These are phyloP conservation scores for Camelina laxa DNA, from an alignment of 345 rosid genomes.

Conservation along the genomic window DNA sequence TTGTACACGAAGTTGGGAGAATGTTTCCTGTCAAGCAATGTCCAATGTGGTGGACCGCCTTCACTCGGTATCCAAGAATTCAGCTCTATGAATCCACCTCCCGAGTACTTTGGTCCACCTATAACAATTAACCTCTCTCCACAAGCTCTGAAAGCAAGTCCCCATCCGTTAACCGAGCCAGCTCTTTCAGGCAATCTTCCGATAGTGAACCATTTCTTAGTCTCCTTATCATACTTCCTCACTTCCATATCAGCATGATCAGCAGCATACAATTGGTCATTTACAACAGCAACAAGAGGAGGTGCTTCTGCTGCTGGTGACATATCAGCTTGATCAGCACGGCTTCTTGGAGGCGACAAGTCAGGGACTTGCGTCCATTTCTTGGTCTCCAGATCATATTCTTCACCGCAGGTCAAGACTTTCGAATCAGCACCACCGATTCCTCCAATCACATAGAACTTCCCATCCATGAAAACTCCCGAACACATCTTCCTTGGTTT, in stretches of 20 bases:
- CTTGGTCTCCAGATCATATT: constrained; percentile 69
- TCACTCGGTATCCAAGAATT: constrained; percentile 84
- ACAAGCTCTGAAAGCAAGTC: constrained; percentile 91
- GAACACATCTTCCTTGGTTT: constrained; percentile 92
- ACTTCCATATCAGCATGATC: constrained; percentile 86
- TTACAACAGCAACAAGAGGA: constrained; percentile 87
- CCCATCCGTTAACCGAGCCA: constrained; percentile 93
- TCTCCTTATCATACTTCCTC: constrained; percentile 69
- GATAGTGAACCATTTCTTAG: constrained; percentile 61
- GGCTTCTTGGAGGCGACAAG: constrained; percentile 75
- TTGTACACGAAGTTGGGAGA: constrained; percentile 90
- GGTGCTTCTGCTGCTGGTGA: constrained; percentile 84
- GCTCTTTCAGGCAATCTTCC: constrained; percentile 88
- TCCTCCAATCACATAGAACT: constrained; percentile 91
- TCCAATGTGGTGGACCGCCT: constrained; percentile 84
- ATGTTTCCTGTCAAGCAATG: constrained; percentile 71
- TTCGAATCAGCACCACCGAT: constrained; percentile 58
- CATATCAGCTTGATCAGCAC: constrained; percentile 53
- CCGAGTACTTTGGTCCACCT: constrained; percentile 80
- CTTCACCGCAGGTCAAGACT: constrained; percentile 81
- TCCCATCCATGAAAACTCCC: constrained; percentile 87
- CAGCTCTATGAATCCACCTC: constrained; percentile 82
- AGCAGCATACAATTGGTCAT: constrained; percentile 80
- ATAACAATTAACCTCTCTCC: constrained; percentile 85
- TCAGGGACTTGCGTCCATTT: constrained; percentile 78